Evolutionary conservation across 176 grass and related monocot species (phyloP), one percentile per base, ranked within the genome.

Genomic region (Oryza australiensis): DNA sequence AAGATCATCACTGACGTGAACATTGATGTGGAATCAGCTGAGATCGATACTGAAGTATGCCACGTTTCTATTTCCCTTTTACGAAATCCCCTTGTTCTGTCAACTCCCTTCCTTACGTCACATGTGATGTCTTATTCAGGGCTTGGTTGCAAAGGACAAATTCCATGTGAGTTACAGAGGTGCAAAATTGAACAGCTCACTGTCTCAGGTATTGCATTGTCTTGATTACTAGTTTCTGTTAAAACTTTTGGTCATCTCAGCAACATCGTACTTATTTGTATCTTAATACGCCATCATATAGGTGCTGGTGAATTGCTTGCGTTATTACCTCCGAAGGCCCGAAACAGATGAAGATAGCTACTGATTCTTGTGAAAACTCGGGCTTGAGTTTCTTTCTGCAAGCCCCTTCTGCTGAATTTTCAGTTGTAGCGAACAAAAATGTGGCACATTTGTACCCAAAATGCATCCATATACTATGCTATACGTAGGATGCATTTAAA

Each of bases 141-240:
- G 96, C 55, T 70, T 95, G 66, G 80, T 99, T 82, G 96, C 93
- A 16, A 99, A 95, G 88, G 96, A 95, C 83, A 99, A 90, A 66
- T 99, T 99, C 67, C 93, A 99, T 87, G 96, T 99, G 48, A 99
- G 96, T 82, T 99, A 99, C 65, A 68, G 96, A 81, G 96, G 93
- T n/a, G 96, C 96, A 49, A 94, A 92, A 91, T 80, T 99, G 35
- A 91, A 88, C 79, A 87, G 82, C 82, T 80, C 91, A 9, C 83
- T 95, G 78, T 92, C 96, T 73, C 96, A 95, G 93, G 96, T 99
- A 18, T 53, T 16, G 63, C 64, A 37, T 41, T 7, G 8, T 33
- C 15, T 37, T 85, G 38, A 78, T 40, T 33, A 77, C 71, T 7
- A 3, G 23, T 68, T 75, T 48, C 57, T 68, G 9, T 45, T 89